Conservation (phyloP, 768 basidiomycete genomes). For the Tremella yokohamensis region DNA sequence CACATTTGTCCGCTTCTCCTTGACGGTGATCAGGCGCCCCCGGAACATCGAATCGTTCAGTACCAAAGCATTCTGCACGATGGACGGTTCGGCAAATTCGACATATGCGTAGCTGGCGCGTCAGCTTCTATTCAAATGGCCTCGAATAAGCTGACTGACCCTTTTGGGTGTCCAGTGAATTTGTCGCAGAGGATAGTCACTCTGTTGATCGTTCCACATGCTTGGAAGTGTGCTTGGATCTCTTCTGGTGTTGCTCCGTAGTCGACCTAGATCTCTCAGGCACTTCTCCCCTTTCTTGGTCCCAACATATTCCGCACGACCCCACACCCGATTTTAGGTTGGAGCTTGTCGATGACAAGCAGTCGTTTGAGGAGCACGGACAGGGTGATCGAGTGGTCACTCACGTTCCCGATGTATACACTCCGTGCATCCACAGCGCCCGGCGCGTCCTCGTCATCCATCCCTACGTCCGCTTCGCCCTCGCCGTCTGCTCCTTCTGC, state of each 20-base stretch:
- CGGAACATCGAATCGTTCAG: slow-evolving; percentile 96
- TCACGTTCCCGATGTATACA: slow-evolving; percentile 92
- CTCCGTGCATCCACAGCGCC: slow-evolving; percentile 76
- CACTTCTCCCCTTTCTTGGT: neutral
- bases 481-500: slow-evolving; percentile 16
- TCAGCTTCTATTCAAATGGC: neutral
- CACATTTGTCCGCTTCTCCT: slow-evolving; percentile 90
- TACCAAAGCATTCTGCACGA: slow-evolving; percentile 83
- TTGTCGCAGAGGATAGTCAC: slow-evolving; percentile 99
- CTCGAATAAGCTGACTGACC: slow-evolving; percentile 56
- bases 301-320: too few relatives aligned
- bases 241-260: slow-evolving; percentile 96
- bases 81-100: slow-evolving; percentile 90
- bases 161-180: slow-evolving; percentile 98
- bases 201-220: slow-evolving; percentile 96
- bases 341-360: too few relatives aligned
- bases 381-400: slow-evolving; percentile 40
- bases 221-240: slow-evolving; percentile 93
- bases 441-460: slow-evolving; percentile 81
- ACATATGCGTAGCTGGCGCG: slow-evolving; percentile 85
- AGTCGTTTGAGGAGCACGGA: neutral
- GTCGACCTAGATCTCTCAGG: slow-evolving; percentile 67
- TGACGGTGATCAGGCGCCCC: slow-evolving; percentile 79
- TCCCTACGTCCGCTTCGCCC: slow-evolving; percentile 41
- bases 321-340: too few relatives aligned